phyloP scores from a whole-genome alignment of 169 alveolate species.

The Cyclospora cayetanensis region DNA sequence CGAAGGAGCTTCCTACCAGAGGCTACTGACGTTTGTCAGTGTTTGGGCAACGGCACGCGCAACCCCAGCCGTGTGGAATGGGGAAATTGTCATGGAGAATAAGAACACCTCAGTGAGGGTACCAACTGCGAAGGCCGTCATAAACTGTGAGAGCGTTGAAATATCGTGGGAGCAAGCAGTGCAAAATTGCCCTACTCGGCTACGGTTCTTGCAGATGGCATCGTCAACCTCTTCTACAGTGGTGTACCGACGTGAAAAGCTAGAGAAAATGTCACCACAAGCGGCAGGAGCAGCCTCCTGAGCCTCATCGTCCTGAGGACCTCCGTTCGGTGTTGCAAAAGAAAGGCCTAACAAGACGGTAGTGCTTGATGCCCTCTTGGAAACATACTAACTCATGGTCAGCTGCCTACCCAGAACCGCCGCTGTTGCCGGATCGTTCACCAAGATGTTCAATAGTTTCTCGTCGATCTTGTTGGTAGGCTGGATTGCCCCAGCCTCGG shows the following conservation, averaged over 20 bases:
- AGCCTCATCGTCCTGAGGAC: background rate
- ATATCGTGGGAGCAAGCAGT: background rate
- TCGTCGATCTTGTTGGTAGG: slow-evolving; percentile 31
- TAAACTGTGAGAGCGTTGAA: background rate
- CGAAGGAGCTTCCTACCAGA: background rate
- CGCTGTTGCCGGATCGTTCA: slow-evolving; percentile 51
- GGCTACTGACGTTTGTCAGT: slow-evolving; percentile 48
- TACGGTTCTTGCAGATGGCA: slow-evolving; percentile 36
- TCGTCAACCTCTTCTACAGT: slow-evolving; percentile 66
- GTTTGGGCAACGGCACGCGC: slow-evolving; percentile 61
- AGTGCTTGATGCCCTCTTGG: background rate
- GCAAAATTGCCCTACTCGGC: slow-evolving; percentile 11
- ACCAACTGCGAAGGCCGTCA: slow-evolving; percentile 44
- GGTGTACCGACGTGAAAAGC: slow-evolving; percentile 52
- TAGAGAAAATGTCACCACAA: slow-evolving; percentile 14
- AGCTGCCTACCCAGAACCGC: slow-evolving; percentile 8
- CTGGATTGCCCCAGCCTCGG: slow-evolving; percentile 56
- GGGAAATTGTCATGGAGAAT: slow-evolving; percentile 45
- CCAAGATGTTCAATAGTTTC: slow-evolving; percentile 49
- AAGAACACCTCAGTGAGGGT: slow-evolving; percentile 56
- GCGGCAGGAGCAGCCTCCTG: background rate
- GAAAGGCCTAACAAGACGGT: slow-evolving; percentile 10
- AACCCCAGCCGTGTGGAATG: slow-evolving; percentile 54
- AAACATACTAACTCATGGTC: background rate
- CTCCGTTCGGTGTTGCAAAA: background rate